These are phyloP conservation scores for Bisporella sp. DNA, from an alignment of 2,329 filamentous ascomycete genomes.

Conservation along the genomic window DNA sequence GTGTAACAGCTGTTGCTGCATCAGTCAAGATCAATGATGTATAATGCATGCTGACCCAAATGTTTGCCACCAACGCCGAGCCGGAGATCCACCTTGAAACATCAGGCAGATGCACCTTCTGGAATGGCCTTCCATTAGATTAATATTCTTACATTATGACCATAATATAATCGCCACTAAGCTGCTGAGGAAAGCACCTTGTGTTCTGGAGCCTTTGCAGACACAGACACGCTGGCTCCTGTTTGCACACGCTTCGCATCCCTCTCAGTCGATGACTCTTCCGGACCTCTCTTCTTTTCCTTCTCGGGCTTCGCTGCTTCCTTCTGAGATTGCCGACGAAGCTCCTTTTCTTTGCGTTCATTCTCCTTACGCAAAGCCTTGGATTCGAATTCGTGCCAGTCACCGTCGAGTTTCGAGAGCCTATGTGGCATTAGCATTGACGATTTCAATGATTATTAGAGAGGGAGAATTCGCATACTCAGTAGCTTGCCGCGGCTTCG, in stretches of 20 bases:
- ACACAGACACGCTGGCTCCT: not conserved
- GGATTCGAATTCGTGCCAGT: constrained; percentile 98
- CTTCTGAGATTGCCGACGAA: constrained; percentile 23
- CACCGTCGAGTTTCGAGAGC: constrained; percentile 74
- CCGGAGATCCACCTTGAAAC: too few species aligned
- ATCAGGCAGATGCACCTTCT: too few species aligned
- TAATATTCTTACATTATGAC: too few species aligned
- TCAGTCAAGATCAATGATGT: too few species aligned
- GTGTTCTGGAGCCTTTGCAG: too few species aligned
- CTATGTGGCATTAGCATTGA: constrained; percentile 24
- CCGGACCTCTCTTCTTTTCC: constrained; percentile 24
- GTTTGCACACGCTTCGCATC: constrained; percentile 17
- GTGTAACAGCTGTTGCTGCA: too few species aligned
- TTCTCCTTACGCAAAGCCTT: constrained; percentile 91
- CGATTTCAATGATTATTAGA: not conserved
- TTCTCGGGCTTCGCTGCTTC: constrained; percentile 20
- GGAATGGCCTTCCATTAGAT: too few species aligned
- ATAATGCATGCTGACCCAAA: too few species aligned
- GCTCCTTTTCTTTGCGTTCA: constrained; percentile 51
- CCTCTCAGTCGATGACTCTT: constrained; percentile 15
- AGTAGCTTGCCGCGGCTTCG: constrained; percentile 65
- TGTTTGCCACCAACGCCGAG: too few species aligned
- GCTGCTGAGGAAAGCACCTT: too few species aligned
- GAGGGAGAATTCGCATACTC: constrained; percentile 53
- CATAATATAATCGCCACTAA: too few species aligned